Evolutionary conservation across 2,329 filamentous ascomycete genomes (phyloP), one percentile per base, ranked within the genome.

Genomic region (Pyrenophora teres): DNA sequence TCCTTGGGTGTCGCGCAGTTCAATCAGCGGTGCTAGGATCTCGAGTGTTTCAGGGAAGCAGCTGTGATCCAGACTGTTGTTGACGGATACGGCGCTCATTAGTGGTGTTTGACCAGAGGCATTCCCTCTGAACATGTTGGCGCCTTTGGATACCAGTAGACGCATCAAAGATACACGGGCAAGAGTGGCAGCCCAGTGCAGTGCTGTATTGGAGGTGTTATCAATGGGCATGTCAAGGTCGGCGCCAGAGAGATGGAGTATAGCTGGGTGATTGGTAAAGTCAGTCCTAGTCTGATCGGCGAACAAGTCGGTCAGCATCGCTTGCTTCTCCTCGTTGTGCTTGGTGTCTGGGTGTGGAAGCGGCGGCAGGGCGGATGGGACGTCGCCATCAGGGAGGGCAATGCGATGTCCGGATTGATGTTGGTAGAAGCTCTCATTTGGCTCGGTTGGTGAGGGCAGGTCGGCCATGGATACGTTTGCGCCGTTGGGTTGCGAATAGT

Each of bases 181-280:
- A 40, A 99, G 80, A 4, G 94, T 97, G 4, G 94, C 92, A 2
- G 94, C 94, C 94, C 94, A 99, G 69, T 97, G 93, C 35, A 99
- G 79, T 2, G 92, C 92, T 15, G 92, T 97, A 68, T 97, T 91
- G 31, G 87, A 87, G 52, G 91, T 91, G 21, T 87, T 83, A 68
- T 99, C 94, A 50, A 99, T 90, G 1, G 94, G 93, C 71, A 94
- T 88, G 67, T 99, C 94, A 18, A 97, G 83, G 61, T 99, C 93
- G 33, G 87, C 79, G 0, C 90, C 85, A 1, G 86, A 88, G 49
- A 97, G 81, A 8, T 86, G 86, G 40, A 86, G 81, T 33, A 99
- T 83, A 33, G 89, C 88, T 9, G 92, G 88, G 64, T 93, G 88
- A 49, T 87, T 86, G 1, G 86, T 83, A 57, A 81, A 87, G 59